Evolutionary conservation across 2,329 filamentous ascomycete genomes (phyloP), one percentile per base, ranked within the genome.

Genomic region (Claviceps capensis): DNA sequence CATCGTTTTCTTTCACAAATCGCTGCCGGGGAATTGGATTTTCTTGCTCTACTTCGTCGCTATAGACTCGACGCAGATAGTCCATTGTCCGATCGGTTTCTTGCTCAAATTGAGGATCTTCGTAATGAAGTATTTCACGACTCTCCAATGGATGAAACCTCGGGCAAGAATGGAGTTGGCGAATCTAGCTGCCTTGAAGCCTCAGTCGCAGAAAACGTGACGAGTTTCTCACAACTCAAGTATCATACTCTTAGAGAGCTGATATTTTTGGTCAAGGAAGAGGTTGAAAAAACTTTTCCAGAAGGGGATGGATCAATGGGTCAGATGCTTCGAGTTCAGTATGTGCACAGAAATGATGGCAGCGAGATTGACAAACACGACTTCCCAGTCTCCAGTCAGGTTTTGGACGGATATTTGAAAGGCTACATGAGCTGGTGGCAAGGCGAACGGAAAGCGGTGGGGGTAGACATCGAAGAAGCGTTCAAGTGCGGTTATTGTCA

Each of bases 401-500:
- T 73, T 2, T 69, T 96, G 44, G 75, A 83, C 11, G 67, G 66
- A 1, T 94, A 94, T 62, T 64, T 95, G 3, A 63, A 69, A 0
- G 74, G 79, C 2, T 83, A 86, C 56, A 81, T 96, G 77, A 65
- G 74, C n/a, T 96, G 88, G 88, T 97, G 91, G 91, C 80, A 78
- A 36, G 91, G 90, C 1, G 73, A 85, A 59, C 72, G 90, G 16
- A 69, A 77, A 48, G 81, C 89, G 0, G 74, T 75, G 7, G 91
- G 91, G 0, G 90, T 96, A 2, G 75, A 79, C 6, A 76, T 94
- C 6, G 83, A 90, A 61, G 90, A 96, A 59, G 86, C 88, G 0
- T 95, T 85, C 68, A 97, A 96, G 65, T 97, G 91, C 64, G 72
- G 81, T 19, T 80, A 76, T 23, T 97, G 91, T 62, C 88, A 95